Evolutionary conservation across 2,329 filamentous ascomycete species (phyloP).

Genomic region (Myrmaecium sp.): DNA sequence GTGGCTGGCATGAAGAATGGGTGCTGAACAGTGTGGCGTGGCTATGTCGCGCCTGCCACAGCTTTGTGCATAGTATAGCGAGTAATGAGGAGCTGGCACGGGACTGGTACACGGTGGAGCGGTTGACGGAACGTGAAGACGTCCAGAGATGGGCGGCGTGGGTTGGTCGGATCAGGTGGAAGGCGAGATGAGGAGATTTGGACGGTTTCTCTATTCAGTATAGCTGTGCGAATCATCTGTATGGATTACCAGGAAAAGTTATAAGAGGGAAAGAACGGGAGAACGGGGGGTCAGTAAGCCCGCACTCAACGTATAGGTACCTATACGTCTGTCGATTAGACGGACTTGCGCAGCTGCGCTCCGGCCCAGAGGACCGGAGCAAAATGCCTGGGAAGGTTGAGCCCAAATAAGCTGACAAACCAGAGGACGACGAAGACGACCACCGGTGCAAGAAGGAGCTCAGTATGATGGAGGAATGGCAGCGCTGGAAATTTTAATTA

Average conservation of each 20-base stretch:
- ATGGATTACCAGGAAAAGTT: too few relatives aligned
- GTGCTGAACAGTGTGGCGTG: slow-evolving; percentile 68
- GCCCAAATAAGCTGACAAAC: slow-evolving; percentile 34
- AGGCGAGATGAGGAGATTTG: slow-evolving; percentile 33
- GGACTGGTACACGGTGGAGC: slow-evolving; percentile 56
- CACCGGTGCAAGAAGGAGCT: slow-evolving; percentile 45
- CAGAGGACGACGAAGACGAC: slow-evolving; percentile 43
- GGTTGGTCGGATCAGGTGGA: slow-evolving; percentile 62
- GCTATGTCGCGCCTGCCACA: slow-evolving; percentile 72
- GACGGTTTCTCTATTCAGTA: too few relatives aligned
- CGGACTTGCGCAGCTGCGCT: slow-evolving; percentile 25
- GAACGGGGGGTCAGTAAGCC: too few relatives aligned
- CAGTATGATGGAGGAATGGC: slow-evolving; percentile 50
- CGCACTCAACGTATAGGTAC: too few relatives aligned
- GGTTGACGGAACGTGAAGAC: slow-evolving; percentile 52
- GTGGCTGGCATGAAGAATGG: slow-evolving; percentile 63
- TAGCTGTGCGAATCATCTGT: too few relatives aligned
- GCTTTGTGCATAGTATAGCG: slow-evolving; percentile 61
- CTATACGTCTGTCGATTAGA: too few relatives aligned
- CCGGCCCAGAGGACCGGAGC: slow-evolving; percentile 34
- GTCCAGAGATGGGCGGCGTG: slow-evolving; percentile 54
- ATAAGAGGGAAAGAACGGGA: too few relatives aligned
- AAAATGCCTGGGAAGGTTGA: slow-evolving; percentile 33
- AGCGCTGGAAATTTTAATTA: slow-evolving; percentile 27
- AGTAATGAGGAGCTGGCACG: slow-evolving; percentile 62